A percentile compares a stretch with the other conserved stretches of the same genome.
Conservation (phyloP, 129 eudicot species). For the Apium graveolens region DNA sequence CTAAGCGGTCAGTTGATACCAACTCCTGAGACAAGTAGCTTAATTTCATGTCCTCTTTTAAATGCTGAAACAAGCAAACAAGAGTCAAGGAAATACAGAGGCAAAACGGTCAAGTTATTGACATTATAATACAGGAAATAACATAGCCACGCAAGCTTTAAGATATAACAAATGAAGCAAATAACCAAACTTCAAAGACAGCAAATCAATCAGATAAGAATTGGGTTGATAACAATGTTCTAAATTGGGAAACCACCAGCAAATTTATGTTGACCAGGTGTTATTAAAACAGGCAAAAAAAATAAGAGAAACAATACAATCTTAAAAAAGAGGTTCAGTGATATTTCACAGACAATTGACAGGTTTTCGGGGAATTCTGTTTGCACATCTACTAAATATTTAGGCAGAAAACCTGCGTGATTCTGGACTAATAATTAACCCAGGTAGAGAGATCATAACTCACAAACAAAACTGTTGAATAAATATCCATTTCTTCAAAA, state of each 20-base stretch:
- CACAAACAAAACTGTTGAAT: slow-evolving; percentile 90
- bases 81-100: background rate
- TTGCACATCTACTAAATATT: background rate
- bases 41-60: slow-evolving; percentile 96
- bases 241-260: background rate
- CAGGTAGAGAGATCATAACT: slow-evolving; percentile 19
- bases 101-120: background rate
- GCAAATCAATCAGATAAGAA: background rate
- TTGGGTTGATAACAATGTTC: background rate
- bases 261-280: background rate
- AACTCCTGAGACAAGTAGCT: slow-evolving; percentile 97
- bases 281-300: background rate
- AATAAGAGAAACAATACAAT: background rate
- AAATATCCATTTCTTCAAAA: slow-evolving; percentile 92
- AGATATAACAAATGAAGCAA: background rate
- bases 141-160: background rate
- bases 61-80: slow-evolving; percentile 46
- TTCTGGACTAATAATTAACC: background rate
- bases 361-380: background rate
- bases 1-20: slow-evolving; percentile 89
- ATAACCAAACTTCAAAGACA: background rate
- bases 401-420: background rate
- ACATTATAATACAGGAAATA: background rate
- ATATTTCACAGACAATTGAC: background rate
- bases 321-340: background rate